Evolutionary conservation across 352 stramenopile genomes (phyloP).

Genomic region (Globisporangium lucens): DNA sequence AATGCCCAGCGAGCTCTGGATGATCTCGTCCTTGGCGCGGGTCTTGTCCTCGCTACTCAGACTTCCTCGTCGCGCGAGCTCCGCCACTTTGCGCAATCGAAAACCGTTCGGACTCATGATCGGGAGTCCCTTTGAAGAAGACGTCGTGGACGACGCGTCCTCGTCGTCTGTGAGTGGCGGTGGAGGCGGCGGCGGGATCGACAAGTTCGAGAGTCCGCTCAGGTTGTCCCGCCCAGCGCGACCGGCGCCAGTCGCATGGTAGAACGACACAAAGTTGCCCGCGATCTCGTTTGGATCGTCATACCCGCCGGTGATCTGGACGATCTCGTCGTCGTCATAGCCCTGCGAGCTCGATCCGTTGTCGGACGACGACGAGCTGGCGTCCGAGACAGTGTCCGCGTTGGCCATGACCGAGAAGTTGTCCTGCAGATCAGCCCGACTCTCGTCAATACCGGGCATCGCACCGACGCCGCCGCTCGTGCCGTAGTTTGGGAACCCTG

Average conservation of each 20-base stretch:
- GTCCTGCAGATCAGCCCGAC: slow-evolving; percentile 42
- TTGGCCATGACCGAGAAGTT: slow-evolving; percentile 34
- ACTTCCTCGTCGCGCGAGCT: slow-evolving; percentile 71
- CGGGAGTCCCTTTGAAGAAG: slow-evolving; percentile 60
- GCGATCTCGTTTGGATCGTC: slow-evolving; percentile 56
- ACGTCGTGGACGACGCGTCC: slow-evolving; percentile 55
- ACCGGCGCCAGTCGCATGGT: slow-evolving; percentile 49
- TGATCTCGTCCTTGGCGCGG: slow-evolving; percentile 83
- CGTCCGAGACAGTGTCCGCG: slow-evolving; percentile 45
- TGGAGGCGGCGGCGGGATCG: slow-evolving; percentile 63
- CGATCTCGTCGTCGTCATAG: slow-evolving; percentile 63
- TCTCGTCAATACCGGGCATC: slow-evolving; percentile 79
- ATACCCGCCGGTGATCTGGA: slow-evolving; percentile 61
- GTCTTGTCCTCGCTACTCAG: slow-evolving; percentile 84
- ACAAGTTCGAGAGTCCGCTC: slow-evolving; percentile 44
- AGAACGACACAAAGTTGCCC: slow-evolving; percentile 79
- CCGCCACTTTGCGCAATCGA: slow-evolving; percentile 71
- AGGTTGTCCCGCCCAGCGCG: slow-evolving; percentile 22
- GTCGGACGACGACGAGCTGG: slow-evolving; percentile 48
- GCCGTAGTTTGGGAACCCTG: slow-evolving; percentile 54
- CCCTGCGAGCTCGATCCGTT: slow-evolving; percentile 60
- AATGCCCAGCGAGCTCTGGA: slow-evolving; percentile 80
- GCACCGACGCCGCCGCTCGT: slow-evolving; percentile 29
- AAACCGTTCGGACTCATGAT: slow-evolving; percentile 86
- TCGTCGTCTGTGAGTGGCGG: slow-evolving; percentile 68